Evolutionary conservation across 2,329 filamentous ascomycete genomes (phyloP).

Genomic region (Phaeomoniella chlamydospora): DNA sequence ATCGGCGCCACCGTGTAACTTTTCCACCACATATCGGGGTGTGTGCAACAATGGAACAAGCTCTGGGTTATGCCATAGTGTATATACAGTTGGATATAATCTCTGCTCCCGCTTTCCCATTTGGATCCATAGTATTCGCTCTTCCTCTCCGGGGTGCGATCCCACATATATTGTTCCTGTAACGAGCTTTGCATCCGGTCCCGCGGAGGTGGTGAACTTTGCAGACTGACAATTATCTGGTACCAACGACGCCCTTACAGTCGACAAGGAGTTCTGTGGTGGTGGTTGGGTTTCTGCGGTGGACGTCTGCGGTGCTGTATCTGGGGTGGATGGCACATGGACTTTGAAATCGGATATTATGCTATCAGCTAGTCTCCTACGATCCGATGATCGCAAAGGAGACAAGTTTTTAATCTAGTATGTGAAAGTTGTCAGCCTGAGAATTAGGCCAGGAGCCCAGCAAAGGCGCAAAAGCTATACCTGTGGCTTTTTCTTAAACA

Average conservation of each 20-base stretch:
- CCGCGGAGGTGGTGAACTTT: conserved; percentile 50
- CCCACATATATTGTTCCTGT: conserved; percentile 53
- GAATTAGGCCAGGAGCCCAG: conserved; percentile 2
- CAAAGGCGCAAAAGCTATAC: conserved; percentile 18
- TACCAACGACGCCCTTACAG: conserved; percentile 43
- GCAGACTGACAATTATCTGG: conserved; percentile 50
- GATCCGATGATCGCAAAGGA: conserved; percentile 52
- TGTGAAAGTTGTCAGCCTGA: conserved; percentile 5
- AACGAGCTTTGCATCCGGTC: conserved; percentile 45
- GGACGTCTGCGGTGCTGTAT: conserved; percentile 18
- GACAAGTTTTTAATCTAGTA: conserved; percentile 49
- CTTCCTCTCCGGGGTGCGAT: conserved; percentile 39
- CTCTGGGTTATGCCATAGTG: conserved; percentile 48
- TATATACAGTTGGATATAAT: conserved; percentile 42
- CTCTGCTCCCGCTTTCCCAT: conserved; percentile 36
- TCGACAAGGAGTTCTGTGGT: conserved; percentile 25
- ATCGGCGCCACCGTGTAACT: conserved; percentile 50
- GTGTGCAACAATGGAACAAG: conserved; percentile 52
- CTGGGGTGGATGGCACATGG: conserved; percentile 23
- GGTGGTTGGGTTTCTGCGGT: conserved; percentile 22
- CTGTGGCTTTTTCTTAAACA: conserved; percentile 53
- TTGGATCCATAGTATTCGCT: conserved; percentile 50
- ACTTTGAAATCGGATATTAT: conserved; percentile 50
- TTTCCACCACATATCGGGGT: conserved; percentile 40
- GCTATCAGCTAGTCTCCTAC: conserved; percentile 50